Percentiles rank a stretch among this genome's conserved stretches.
Conservation (phyloP, 495 filamentous ascomycete genomes). For the Daldinia concentrica region DNA sequence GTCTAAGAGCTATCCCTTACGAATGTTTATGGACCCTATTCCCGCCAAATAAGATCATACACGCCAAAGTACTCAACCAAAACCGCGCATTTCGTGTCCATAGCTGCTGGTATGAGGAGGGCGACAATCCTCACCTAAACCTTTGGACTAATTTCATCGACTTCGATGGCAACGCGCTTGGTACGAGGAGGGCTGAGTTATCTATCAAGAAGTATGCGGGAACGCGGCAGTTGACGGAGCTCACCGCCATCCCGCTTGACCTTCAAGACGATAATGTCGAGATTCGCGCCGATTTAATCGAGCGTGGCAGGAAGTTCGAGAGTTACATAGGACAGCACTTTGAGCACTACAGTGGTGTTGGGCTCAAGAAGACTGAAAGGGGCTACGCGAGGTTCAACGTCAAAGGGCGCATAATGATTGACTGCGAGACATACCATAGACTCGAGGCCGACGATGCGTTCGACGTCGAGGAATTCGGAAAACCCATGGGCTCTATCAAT, state of each 20-base stretch:
- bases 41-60: slow-evolving; percentile 41
- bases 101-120: slow-evolving; percentile 35
- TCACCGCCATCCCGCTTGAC: slow-evolving; percentile 44
- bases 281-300: slow-evolving; percentile 36
- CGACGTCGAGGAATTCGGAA: slow-evolving; percentile 13
- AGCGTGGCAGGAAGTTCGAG: slow-evolving; percentile 50
- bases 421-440: slow-evolving; percentile 48
- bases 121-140: slow-evolving; percentile 21
- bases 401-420: slow-evolving; percentile 51
- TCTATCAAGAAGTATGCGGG: slow-evolving; percentile 44
- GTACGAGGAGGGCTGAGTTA: slow-evolving; percentile 34
- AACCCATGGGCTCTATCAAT: slow-evolving; percentile 11
- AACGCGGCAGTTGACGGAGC: slow-evolving; percentile 38
- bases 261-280: slow-evolving; percentile 37
- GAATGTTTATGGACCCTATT: slow-evolving; percentile 52
- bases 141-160: slow-evolving; percentile 42
- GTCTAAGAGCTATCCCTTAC: slow-evolving; percentile 46
- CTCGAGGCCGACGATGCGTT: slow-evolving; percentile 43
- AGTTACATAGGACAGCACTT: slow-evolving; percentile 45
- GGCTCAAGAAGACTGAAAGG: slow-evolving; percentile 37
- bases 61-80: slow-evolving; percentile 40
- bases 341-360: slow-evolving; percentile 45
- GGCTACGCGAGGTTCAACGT: slow-evolving; percentile 44
- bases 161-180: slow-evolving; percentile 49
- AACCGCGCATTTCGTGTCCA: slow-evolving; percentile 46